Evolutionary conservation across 352 stramenopile genomes (phyloP), one percentile per base, ranked within the genome.

Genomic region (Globisporangium iwayamae): DNA sequence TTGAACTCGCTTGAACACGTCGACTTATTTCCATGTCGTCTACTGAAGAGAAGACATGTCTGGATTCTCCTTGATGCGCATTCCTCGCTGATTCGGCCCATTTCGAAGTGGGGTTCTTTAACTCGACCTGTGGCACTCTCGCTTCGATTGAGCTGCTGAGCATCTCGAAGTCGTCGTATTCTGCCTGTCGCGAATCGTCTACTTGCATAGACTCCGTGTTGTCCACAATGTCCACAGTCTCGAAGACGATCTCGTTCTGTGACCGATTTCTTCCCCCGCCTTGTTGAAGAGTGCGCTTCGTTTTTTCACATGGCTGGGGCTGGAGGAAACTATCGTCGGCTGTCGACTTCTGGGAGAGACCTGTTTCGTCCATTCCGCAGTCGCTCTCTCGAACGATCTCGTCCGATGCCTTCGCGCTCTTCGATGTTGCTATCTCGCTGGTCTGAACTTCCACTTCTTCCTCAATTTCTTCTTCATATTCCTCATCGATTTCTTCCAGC

Each of bases 371-470:
- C 2, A 65, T 36, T 5, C 56, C 56, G 56, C 59, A 64, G 53
- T 62, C 71, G 43, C 82, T 91, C 52, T 91, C 82, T 34, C 78
- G 76, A 10, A 91, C 79, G 51, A 91, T 88, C 54, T 90, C 81
- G 34, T 69, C 63, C 11, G 25, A 47, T 38, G 39, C 39, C 13
- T 13, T 36, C 13, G 8, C 28, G 30, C 25, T 56, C 25, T 38
- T 46, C 4, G 46, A 28, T 25, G 8, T 51, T 53, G 32, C 51
- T 41, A 18, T 28, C 9, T 18, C 22, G 51, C n/a, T 28, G 11
- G 30, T 41, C n/a, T 65, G 63, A 22, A 60, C 60, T 56, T 70
- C 60, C 2, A 63, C 66, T 13, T 55, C 56, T 16, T 64, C 58
- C 28, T 79, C 70, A 8, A 73, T 45, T 45, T 79, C 63, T 61